Percentiles rank a stretch among this genome's conserved stretches.
Evolutionary conservation across 345 rosid genomes (phyloP).

Genomic region (sweet orange (Citrus sinensis)): DNA sequence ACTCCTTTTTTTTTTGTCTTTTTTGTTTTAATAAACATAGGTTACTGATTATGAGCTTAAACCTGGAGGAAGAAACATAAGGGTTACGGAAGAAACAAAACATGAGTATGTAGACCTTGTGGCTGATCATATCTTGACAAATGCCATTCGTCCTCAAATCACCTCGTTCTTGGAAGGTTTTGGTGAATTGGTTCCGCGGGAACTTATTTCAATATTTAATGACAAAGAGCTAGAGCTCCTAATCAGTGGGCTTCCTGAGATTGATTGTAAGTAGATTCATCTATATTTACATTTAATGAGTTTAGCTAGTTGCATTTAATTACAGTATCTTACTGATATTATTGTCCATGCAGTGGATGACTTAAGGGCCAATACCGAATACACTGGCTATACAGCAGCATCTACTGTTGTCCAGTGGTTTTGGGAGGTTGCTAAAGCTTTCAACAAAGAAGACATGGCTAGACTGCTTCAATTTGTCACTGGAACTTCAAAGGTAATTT

Average conservation of each 20-base stretch:
- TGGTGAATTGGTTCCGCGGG: constrained; percentile 69
- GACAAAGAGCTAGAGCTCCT: constrained; percentile 99
- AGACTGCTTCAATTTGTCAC: constrained; percentile 91
- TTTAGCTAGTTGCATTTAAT: constrained; percentile 8
- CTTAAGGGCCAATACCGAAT: constrained; percentile 79
- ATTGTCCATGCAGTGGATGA: constrained; percentile 65
- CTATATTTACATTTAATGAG: constrained; percentile 1
- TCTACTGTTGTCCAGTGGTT: constrained; percentile 91
- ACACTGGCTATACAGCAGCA: constrained; percentile 77
- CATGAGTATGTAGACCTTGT: constrained; percentile 98
- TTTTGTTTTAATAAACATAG: constrained; percentile 30
- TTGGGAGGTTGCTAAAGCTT: constrained; percentile 90
- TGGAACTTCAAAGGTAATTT: constrained; percentile 87
- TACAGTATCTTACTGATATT: constrained; percentile 1
- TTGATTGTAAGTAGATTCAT: constrained; percentile 68
- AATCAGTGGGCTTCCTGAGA: constrained; percentile 99
- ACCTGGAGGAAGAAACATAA: constrained; percentile 91
- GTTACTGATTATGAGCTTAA: constrained; percentile 97
- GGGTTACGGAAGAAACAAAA: constrained; percentile 96
- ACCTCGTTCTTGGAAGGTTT: constrained; percentile 87
- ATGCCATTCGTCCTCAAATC: constrained; percentile 96
- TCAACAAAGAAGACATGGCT: constrained; percentile 96
- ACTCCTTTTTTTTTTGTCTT: background rate
- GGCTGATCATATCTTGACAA: constrained; percentile 91
- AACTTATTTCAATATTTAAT: constrained; percentile 84